Conservation (phyloP, 768 basidiomycete genomes). For the Boletus subcaerulescens region DNA sequence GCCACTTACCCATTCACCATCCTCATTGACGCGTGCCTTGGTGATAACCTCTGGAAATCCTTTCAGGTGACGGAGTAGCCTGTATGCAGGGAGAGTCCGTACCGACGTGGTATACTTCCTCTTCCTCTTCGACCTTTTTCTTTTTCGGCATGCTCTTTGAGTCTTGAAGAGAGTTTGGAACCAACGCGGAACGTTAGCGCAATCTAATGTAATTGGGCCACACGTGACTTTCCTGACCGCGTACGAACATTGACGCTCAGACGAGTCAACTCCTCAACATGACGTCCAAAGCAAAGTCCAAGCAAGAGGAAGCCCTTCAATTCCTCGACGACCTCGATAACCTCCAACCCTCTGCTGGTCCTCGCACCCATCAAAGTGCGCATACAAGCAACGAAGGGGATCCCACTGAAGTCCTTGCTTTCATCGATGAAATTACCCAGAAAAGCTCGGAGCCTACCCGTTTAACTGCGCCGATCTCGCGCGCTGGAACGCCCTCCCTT, state of each 20-base stretch:
- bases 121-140: constrained; percentile 29
- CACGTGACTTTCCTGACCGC: constrained; percentile 18
- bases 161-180: background rate
- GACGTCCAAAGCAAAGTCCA: constrained; percentile 60
- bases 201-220: background rate
- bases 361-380: constrained; percentile 26
- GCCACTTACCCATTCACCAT: constrained; percentile 51
- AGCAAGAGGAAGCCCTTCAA: constrained; percentile 84
- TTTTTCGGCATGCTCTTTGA: constrained; percentile 25
- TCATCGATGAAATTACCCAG: constrained; percentile 93
- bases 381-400: constrained; percentile 52
- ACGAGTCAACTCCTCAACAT: constrained; percentile 20
- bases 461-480: constrained; percentile 50
- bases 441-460: constrained; percentile 81
- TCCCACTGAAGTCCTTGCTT: constrained; percentile 81
- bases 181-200: no score
- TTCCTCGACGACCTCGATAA: constrained; percentile 95
- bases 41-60: constrained; percentile 53
- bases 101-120: constrained; percentile 49
- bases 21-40: constrained; percentile 50
- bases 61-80: background rate
- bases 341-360: constrained; percentile 46
- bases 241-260: background rate
- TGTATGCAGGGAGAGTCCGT: constrained; percentile 10
- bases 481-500: constrained; percentile 67